Conservation (phyloP, 805 yeast species). For the Peterozyma xylosa region DNA sequence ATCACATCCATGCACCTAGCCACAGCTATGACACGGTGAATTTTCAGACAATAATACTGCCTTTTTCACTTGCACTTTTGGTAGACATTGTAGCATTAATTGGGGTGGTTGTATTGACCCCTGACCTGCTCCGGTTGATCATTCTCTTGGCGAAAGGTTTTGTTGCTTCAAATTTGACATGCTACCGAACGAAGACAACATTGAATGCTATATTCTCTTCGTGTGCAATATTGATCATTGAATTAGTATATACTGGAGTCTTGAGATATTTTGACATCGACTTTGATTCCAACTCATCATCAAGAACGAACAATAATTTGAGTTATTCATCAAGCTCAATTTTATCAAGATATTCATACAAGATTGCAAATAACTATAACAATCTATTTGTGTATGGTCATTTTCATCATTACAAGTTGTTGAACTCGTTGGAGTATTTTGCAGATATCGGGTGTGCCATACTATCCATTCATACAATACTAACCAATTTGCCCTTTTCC, state of each 20-base stretch:
- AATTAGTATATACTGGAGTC: conserved; percentile 3
- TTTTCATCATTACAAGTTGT: not conserved
- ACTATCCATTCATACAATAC: not conserved
- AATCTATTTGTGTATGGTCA: not conserved
- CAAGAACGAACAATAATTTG: not conserved
- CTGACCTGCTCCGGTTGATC: conserved; percentile 14
- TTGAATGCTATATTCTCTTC: conserved; percentile 21
- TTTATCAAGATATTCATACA: not conserved
- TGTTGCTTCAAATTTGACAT: conserved; percentile 24
- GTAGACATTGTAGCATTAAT: conserved; percentile 1
- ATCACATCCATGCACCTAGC: not conserved
- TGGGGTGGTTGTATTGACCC: not conserved
- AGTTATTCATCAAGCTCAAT: not conserved
- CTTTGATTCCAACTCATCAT: not conserved
- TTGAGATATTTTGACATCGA: conserved; percentile 8
- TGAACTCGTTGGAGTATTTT: not conserved
- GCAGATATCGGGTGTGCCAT: not conserved
- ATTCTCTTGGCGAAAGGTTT: conserved; percentile 23
- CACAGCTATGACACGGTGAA: too few species aligned
- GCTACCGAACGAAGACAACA: conserved; percentile 18
- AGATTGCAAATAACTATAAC: not conserved
- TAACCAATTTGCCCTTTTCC: conserved; percentile 5
- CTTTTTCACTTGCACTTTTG: not conserved
- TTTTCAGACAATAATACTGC: not conserved
- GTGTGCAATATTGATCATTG: conserved; percentile 11